phyloP scores from a whole-genome alignment of 2,329 filamentous ascomycete genomes.

The Dendrostoma leiphaemia region DNA sequence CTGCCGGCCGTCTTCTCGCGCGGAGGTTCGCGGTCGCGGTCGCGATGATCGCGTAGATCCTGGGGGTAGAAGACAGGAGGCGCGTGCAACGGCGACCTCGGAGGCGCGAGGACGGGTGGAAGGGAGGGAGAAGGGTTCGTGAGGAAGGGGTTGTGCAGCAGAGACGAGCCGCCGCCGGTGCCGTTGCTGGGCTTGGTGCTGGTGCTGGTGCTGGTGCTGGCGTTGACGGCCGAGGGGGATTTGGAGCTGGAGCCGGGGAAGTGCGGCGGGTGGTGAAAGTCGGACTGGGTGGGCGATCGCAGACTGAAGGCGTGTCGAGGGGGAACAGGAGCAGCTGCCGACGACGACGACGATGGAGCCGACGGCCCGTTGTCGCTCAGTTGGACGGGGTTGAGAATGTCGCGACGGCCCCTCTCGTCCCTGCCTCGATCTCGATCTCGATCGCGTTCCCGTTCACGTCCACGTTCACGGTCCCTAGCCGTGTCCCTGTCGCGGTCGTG shows the following conservation, averaged over 20 bases:
- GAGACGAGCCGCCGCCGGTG: conserved; percentile 22
- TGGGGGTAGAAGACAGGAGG: conserved; percentile 41
- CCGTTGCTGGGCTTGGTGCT: conserved; percentile 19
- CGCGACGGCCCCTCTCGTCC: conserved; percentile 39
- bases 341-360: background rate
- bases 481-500: conserved; percentile 25
- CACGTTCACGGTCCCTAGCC: no score
- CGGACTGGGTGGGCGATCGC: conserved; percentile 47
- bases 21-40: conserved; percentile 27
- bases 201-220: conserved; percentile 25
- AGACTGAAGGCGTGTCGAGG: conserved; percentile 46
- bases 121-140: conserved; percentile 11
- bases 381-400: conserved; percentile 41
- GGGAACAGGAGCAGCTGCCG: conserved; percentile 17
- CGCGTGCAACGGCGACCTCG: conserved; percentile 43
- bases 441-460: no score
- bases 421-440: conserved; percentile 12
- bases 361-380: conserved; percentile 13
- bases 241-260: conserved; percentile 29
- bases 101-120: conserved; percentile 22
- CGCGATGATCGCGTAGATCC: conserved; percentile 24
- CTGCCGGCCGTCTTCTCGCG: conserved; percentile 41
- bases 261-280: conserved; percentile 32
- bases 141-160: conserved; percentile 21
- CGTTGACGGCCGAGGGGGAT: conserved; percentile 25